phyloP scores from a whole-genome alignment of 371 early-diverging fungal genomes.

The Mucor ambiguus region DNA sequence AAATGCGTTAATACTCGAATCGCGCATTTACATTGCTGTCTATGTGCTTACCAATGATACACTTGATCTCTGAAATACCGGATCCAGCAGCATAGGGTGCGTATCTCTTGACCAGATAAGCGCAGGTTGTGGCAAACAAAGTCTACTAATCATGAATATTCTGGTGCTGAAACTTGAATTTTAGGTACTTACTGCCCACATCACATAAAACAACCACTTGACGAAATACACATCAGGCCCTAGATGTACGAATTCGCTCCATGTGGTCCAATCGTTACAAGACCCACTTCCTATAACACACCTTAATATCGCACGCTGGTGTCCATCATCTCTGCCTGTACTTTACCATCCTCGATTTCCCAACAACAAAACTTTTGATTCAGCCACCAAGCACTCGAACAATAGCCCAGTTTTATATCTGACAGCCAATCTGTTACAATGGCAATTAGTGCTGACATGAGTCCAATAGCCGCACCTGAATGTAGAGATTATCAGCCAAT shows the following conservation, averaged over 20 bases:
- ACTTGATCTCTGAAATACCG: conserved; percentile 96
- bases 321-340: background rate
- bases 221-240: conserved; percentile 50
- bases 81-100: conserved; percentile 94
- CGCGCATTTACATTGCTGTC: background rate
- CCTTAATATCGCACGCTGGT: background rate
- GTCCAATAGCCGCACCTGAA: conserved; percentile 77
- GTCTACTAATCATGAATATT: conserved; percentile 39
- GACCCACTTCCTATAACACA: conserved; percentile 13
- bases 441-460: conserved; percentile 86
- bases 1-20: background rate
- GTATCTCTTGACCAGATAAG: conserved; percentile 65
- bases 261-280: conserved; percentile 60
- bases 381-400: conserved; percentile 89
- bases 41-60: conserved; percentile 73
- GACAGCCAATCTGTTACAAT: conserved; percentile 87
- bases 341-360: conserved; percentile 67
- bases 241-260: conserved; percentile 48
- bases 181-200: conserved; percentile 55
- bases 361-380: conserved; percentile 97
- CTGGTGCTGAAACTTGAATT: background rate
- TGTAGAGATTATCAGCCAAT: background rate
- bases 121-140: conserved; percentile 59
- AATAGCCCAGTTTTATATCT: conserved; percentile 87
- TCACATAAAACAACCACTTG: conserved; percentile 63